Conservation (phyloP, 805 yeast species). For the Lipomyces mesembrius region DNA sequence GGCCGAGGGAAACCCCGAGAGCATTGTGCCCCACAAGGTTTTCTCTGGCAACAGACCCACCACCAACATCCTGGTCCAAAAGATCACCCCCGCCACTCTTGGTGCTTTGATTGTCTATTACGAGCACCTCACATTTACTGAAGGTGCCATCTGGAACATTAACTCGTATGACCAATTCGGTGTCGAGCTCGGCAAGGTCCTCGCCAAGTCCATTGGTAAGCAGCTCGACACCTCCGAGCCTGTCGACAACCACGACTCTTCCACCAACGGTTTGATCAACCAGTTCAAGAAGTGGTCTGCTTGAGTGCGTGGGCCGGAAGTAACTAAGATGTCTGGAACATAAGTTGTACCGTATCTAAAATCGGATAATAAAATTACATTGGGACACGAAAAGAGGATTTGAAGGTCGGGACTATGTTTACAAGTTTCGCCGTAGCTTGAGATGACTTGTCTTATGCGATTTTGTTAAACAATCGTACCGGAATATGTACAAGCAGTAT, state of each 20-base stretch:
- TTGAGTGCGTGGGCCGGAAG: not conserved
- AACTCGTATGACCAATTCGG: slow-evolving; percentile 99
- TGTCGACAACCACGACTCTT: slow-evolving; percentile 78
- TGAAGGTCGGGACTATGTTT: not conserved
- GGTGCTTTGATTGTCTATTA: slow-evolving; percentile 98
- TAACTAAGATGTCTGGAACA: slow-evolving; percentile 5
- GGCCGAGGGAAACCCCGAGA: slow-evolving; percentile 81
- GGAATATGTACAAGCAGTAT: not conserved
- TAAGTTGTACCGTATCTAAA: not conserved
- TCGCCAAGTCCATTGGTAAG: slow-evolving; percentile 92
- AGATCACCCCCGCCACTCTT: slow-evolving; percentile 93
- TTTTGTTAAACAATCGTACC: not conserved
- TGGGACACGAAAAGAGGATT: not conserved
- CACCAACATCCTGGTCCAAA: slow-evolving; percentile 92
- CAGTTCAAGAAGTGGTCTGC: slow-evolving; percentile 74
- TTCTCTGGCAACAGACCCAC: slow-evolving; percentile 99
- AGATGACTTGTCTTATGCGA: not conserved
- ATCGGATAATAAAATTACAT: not conserved
- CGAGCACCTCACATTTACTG: slow-evolving; percentile 95
- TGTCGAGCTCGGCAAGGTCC: slow-evolving; percentile 96
- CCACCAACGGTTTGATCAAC: slow-evolving; percentile 92
- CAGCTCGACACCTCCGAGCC: slow-evolving; percentile 71
- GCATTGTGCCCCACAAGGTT: slow-evolving; percentile 90
- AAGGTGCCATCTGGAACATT: slow-evolving; percentile 99
- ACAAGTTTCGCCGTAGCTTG: not conserved